Percentiles rank a stretch among this genome's conserved stretches.
Evolutionary conservation across 2,329 filamentous ascomycete genomes (phyloP).

Genomic region (Nemania bipapillata): DNA sequence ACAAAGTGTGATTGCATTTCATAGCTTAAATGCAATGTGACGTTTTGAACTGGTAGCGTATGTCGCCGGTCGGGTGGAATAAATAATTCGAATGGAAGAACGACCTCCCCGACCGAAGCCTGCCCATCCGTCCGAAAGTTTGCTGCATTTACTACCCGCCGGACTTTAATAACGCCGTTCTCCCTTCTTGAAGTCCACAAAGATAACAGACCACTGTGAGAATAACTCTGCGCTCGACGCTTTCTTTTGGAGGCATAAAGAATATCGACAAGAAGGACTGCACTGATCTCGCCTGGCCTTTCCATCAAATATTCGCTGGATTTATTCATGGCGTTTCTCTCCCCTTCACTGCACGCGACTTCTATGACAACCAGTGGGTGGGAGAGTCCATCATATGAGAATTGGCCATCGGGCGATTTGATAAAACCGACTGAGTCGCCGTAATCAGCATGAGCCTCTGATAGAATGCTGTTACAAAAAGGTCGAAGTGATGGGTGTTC

Average conservation of each 20-base stretch:
- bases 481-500: background rate
- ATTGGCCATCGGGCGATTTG: slow-evolving; percentile 10
- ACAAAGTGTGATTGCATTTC: background rate
- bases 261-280: background rate
- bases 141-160: background rate
- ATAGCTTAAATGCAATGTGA: background rate
- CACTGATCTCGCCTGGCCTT: background rate
- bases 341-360: background rate
- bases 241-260: background rate
- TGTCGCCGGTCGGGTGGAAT: background rate
- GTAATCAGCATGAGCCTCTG: background rate
- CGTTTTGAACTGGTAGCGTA: background rate
- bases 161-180: background rate
- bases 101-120: background rate
- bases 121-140: background rate
- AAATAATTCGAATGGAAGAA: slow-evolving; percentile 2
- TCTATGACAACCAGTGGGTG: background rate
- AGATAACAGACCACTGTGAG: background rate
- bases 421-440: background rate
- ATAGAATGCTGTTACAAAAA: background rate
- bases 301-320: background rate
- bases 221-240: background rate
- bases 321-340: background rate
- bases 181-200: background rate
- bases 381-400: background rate